Base-by-base conservation (phyloP, 129 eudicot genomes). In the Lactuca sativa region DNA sequence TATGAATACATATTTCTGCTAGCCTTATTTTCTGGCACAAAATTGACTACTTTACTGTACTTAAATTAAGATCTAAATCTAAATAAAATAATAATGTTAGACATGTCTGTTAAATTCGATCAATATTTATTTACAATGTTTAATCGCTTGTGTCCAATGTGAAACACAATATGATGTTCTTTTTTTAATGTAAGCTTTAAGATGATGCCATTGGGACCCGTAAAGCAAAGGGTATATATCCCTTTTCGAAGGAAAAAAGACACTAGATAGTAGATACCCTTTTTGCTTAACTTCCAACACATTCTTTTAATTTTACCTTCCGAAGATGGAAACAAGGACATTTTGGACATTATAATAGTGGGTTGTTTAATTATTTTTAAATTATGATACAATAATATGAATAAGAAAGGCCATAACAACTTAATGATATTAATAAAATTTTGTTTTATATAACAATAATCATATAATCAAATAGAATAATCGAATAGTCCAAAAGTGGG, bases 211-310 rank as follows among this genome's bases (percentile, higher is more conserved):
- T 47, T 48, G 17, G 34, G 61, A 38, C 59, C 72, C 74, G 34
- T 37, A 75, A 59, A 51, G 73, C 38, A 16, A 51, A 38, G 47
- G 70, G 61, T 15, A 68, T 59, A 34, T 7, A 69, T 66, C 61
- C 69, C 60, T 51, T 51, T 76, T 69, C 52, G 55, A 69, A 76
- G n/a, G 41, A 21, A 66, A 75, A 67, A 36, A 9, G 9, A 12
- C 2, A 66, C 67, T 0, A 25, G 30, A 25, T 25, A 12, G 12
- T 15, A 40, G 72, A 56, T 74, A 41, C 59, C 66, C 73, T 57
- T 70, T 70, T 25, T 25, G 51, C 59, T 49, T 58, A 67, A 54
- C 54, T 48, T 75, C 40, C 18, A 47, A 57, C 73, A 16, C 33
- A 13, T 37, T 7, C 14, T 49, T 36, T 2, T 16, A 62, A 52